Evolutionary conservation across 345 rosid species (phyloP).

Genomic region (rapeseed (Brassica napus)): DNA sequence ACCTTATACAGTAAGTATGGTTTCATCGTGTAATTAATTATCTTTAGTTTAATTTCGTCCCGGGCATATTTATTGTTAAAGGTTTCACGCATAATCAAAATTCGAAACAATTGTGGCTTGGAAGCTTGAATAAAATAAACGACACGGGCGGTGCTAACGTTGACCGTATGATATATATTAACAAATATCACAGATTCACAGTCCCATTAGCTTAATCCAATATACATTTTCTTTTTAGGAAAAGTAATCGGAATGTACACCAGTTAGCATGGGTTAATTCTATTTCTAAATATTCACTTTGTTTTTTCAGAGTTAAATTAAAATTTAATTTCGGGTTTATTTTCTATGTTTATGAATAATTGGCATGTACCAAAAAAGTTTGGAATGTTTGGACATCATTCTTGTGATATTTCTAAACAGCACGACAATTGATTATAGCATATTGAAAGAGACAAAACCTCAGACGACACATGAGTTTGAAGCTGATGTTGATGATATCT

Average conservation of each 20-base stretch:
- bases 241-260: not conserved
- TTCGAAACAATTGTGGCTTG: not conserved
- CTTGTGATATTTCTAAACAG: conserved; percentile 13
- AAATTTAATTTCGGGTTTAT: not conserved
- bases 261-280: not conserved
- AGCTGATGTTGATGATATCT: conserved; percentile 10
- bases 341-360: conserved; percentile 10
- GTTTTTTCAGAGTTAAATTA: not conserved
- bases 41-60: not conserved
- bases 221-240: not conserved
- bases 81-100: not conserved
- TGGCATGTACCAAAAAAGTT: conserved; percentile 10
- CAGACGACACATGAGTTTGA: conserved; percentile 13
- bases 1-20: conserved; percentile 10
- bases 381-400: conserved; percentile 11
- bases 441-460: conserved; percentile 32
- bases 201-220: conserved; percentile 2
- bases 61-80: not conserved
- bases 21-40: not conserved
- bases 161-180: not conserved
- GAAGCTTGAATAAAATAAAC: conserved; percentile 10
- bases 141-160: conserved; percentile 2
- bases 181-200: conserved; percentile 14
- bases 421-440: not conserved
- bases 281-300: not conserved